Evolutionary conservation across 192 early-diverging fungal genomes (phyloP).

Genomic region (Coemansia sp.): DNA sequence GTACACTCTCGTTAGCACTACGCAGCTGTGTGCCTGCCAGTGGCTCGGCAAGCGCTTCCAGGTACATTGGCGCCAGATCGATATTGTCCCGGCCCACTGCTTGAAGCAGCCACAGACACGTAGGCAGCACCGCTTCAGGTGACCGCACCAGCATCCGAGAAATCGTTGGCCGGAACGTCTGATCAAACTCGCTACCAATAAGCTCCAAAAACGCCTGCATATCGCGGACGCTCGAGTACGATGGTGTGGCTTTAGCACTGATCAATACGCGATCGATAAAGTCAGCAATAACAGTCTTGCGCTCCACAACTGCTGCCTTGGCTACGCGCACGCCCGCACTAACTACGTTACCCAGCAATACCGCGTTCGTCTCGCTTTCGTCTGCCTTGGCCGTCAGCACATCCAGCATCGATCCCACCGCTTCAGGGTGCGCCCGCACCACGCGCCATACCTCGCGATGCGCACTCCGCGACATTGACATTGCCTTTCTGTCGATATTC

Average conservation of each 20-base stretch:
- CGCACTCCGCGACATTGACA: conserved; percentile 38
- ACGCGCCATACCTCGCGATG: conserved; percentile 49
- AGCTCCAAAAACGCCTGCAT: conserved; percentile 63
- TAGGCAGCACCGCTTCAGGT: conserved; percentile 76
- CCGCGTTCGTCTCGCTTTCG: conserved; percentile 50
- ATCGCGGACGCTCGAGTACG: conserved; percentile 28
- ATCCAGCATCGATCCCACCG: conserved; percentile 49
- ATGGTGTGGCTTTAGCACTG: conserved; percentile 18
- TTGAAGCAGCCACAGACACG: conserved; percentile 61
- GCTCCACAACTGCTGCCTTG: conserved; percentile 33
- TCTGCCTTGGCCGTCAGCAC: conserved; percentile 44
- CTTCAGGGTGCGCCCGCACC: conserved; percentile 44
- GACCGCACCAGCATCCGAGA: conserved; percentile 80
- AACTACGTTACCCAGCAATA: conserved; percentile 64
- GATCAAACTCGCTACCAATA: conserved; percentile 58
- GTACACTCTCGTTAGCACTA: conserved; percentile 34
- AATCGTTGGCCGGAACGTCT: conserved; percentile 62
- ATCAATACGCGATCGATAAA: conserved; percentile 29
- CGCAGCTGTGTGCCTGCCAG: conserved; percentile 36
- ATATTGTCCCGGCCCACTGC: conserved; percentile 54
- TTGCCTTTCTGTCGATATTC: conserved; percentile 16
- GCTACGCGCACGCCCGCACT: conserved; percentile 58
- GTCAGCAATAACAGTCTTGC: conserved; percentile 37
- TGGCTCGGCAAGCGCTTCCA: conserved; percentile 60
- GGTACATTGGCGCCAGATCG: conserved; percentile 61